These are phyloP conservation scores for Apiotrichum siamense DNA, from an alignment of 1,284 basidiomycete species.

Conservation along the genomic window DNA sequence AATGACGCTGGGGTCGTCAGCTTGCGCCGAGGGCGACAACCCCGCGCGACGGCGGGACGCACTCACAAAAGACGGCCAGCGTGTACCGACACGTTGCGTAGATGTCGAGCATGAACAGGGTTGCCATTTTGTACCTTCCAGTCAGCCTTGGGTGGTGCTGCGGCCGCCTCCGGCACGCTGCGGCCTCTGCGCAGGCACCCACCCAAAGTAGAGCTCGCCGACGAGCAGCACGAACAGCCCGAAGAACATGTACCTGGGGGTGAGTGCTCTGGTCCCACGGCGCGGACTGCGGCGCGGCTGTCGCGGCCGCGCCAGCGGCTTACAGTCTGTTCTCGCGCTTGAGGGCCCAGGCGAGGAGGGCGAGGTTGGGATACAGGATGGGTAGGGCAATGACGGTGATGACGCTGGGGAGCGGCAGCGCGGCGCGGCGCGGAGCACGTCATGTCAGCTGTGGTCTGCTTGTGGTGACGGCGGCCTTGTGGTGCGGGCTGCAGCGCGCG, in stretches of 20 bases:
- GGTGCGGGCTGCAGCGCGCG: no score
- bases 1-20: conserved; percentile 27
- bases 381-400: conserved; percentile 79
- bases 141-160: neutral
- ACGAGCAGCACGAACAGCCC: conserved; percentile 73
- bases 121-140: conserved; percentile 38
- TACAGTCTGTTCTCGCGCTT: conserved; percentile 26
- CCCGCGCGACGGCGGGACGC: no score
- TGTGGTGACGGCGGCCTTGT: no score
- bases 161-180: no score
- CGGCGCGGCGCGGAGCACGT: no score
- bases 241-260: conserved; percentile 70
- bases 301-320: neutral
- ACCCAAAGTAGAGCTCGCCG: conserved; percentile 79
- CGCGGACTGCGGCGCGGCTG: no score
- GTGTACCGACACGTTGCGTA: conserved; percentile 34
- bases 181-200: neutral
- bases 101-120: conserved; percentile 29
- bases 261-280: conserved; percentile 40
- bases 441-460: no score
- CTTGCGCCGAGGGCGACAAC: no score
- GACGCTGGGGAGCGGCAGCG: conserved; percentile 66
- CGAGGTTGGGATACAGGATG: conserved; percentile 54
- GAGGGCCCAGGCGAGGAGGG: conserved; percentile 54
- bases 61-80: conserved; percentile 37